Conservation (phyloP, 2,329 filamentous ascomycete species). For the Aspergillus japonicus region DNA sequence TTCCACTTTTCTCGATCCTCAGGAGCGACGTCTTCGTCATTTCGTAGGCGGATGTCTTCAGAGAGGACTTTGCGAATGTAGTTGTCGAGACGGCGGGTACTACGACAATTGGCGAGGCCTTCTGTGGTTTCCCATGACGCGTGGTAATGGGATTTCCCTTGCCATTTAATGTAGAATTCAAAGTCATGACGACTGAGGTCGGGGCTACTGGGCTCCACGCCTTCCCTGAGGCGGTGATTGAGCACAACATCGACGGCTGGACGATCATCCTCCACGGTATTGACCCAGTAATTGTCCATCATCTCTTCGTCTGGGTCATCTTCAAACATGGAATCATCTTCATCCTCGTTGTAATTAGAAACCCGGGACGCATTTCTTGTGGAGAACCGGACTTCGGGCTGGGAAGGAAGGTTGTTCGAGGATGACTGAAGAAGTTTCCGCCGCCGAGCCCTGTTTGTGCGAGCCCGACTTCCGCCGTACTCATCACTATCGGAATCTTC, state of each 20-base stretch:
- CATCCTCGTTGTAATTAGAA: conserved; percentile 67
- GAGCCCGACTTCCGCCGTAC: conserved; percentile 74
- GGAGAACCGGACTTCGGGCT: conserved; percentile 86
- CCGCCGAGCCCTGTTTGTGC: conserved; percentile 70
- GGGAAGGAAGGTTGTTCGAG: conserved; percentile 62
- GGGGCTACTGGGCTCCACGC: conserved; percentile 45
- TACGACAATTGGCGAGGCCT: conserved; percentile 71
- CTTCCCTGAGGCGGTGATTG: conserved; percentile 77
- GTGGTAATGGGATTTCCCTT: conserved; percentile 90
- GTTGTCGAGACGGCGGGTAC: conserved; percentile 87
- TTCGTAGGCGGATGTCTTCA: conserved; percentile 73
- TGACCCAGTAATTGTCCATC: conserved; percentile 69
- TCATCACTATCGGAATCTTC: conserved; percentile 67
- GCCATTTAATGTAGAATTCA: conserved; percentile 94
- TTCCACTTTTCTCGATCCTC: conserved; percentile 93
- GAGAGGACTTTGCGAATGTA: conserved; percentile 84
- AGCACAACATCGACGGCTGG: conserved; percentile 90
- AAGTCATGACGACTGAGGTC: conserved; percentile 64
- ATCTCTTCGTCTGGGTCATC: conserved; percentile 55
- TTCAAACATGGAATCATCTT: conserved; percentile 58
- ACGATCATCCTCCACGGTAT: conserved; percentile 68
- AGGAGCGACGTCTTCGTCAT: conserved; percentile 70
- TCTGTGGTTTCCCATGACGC: conserved; percentile 89
- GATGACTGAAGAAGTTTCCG: conserved; percentile 68
- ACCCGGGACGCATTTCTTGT: conserved; percentile 78